phyloP scores from a whole-genome alignment of 352 stramenopile genomes.

The Phytophthora fragariaefolia region DNA sequence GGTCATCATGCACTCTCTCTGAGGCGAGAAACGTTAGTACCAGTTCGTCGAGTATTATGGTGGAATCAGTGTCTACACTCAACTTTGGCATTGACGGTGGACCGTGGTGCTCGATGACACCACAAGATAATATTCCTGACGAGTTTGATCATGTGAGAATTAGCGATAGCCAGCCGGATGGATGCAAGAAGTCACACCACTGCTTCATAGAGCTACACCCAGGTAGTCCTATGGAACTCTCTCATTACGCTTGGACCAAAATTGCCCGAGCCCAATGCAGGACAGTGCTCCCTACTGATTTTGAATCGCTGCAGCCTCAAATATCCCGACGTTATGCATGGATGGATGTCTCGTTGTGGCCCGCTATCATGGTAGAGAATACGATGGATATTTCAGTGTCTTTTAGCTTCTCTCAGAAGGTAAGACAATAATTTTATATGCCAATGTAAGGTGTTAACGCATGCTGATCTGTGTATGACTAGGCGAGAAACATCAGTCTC shows the following conservation, averaged over 20 bases:
- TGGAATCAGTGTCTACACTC: constrained; percentile 37
- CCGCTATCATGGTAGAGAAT: constrained; percentile 53
- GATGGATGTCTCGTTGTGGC: constrained; percentile 59
- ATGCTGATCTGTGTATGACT: constrained; percentile 8
- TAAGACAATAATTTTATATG: constrained; percentile 20
- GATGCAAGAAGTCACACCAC: constrained; percentile 22
- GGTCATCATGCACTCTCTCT: constrained; percentile 33
- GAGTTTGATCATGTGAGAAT: constrained; percentile 65
- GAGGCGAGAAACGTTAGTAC: not conserved
- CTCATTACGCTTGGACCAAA: constrained; percentile 48
- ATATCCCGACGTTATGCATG: constrained; percentile 55
- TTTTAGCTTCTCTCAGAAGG: constrained; percentile 51
- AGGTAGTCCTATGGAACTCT: constrained; percentile 17
- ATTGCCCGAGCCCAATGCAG: constrained; percentile 43
- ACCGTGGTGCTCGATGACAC: constrained; percentile 40
- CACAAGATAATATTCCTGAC: constrained; percentile 33
- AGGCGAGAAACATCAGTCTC: constrained; percentile 28
- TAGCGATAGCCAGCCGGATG: constrained; percentile 26
- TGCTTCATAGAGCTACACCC: constrained; percentile 34
- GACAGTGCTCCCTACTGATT: constrained; percentile 53
- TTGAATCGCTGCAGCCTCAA: constrained; percentile 48
- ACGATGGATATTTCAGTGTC: constrained; percentile 34
- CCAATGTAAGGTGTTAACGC: constrained; percentile 13
- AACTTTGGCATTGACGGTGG: constrained; percentile 32
- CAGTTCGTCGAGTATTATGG: constrained; percentile 39